Conservation (phyloP, 495 filamentous ascomycete species). For the Trichoderma gamsii region DNA sequence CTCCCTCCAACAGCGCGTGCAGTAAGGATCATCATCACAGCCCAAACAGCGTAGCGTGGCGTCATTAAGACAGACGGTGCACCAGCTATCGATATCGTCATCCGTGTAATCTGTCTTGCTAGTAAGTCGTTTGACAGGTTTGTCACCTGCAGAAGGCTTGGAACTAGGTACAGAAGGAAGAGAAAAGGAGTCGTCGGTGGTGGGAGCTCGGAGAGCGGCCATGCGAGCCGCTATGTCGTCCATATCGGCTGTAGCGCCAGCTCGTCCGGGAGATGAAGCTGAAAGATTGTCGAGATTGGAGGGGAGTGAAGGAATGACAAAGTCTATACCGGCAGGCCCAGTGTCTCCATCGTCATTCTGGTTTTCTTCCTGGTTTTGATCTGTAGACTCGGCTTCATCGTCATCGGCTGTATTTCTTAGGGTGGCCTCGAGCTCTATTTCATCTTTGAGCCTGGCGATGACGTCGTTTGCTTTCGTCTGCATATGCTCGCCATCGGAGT, state of each 20-base stretch:
- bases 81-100: conserved; percentile 63
- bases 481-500: conserved; percentile 41
- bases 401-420: background rate
- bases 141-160: conserved; percentile 31
- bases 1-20: conserved; percentile 60
- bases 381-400: background rate
- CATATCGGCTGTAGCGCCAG: conserved; percentile 25
- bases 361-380: background rate
- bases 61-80: conserved; percentile 63
- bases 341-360: background rate
- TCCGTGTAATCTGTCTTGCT: conserved; percentile 44
- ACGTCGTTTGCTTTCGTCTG: conserved; percentile 29
- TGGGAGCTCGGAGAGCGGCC: conserved; percentile 29
- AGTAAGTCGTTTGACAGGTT: conserved; percentile 19
- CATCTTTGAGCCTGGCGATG: conserved; percentile 33
- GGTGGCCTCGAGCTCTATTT: conserved; percentile 26
- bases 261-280: conserved; percentile 13
- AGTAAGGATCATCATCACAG: conserved; percentile 62
- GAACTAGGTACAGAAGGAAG: conserved; percentile 53
- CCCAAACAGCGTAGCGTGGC: conserved; percentile 55
- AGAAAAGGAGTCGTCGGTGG: conserved; percentile 29
- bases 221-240: conserved; percentile 36
- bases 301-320: conserved; percentile 35
- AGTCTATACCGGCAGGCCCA: conserved; percentile 9
- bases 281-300: conserved; percentile 26